Evolutionary conservation across 495 filamentous ascomycete species (phyloP), one percentile per base, ranked within the genome.

Genomic region (Thozetella sp.): DNA sequence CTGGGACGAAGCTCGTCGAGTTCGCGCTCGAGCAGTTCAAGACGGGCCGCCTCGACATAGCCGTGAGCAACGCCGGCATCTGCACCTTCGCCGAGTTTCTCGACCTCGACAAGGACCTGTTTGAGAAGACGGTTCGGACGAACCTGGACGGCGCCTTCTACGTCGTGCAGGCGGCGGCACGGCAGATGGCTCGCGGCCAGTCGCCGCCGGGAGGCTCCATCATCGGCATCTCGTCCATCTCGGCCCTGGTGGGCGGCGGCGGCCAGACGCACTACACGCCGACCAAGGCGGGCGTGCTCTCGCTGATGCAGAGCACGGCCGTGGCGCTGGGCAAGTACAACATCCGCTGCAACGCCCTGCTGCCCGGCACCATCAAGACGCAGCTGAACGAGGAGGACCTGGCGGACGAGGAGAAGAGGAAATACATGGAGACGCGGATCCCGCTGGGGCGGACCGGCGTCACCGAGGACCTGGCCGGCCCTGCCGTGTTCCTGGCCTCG

Each of bases 121-220:
- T 90, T 61, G 64, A 76, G 37, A 76, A 78, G 37, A 93, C 88
- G 0, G 76, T 96, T 22, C 75, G 81, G 12, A 93, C 89, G 25
- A 97, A 96, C 71, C 87, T 97, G 59, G 86, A 88, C 64, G 93
- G 93, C 26, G 88, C 92, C 6, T 97, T 96, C 80, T 93, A 91
- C 75, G 81, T 88, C 19, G 87, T 88, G 12, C 93, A 96, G 76
- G 91, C 92, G 0, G 93, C 92, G 0, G 92, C 90, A 0, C 82
- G 84, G 0, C 90, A 93, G 69, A 95, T 96, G 91, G 86, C 87
- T 0, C 67, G 69, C 3, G 23, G 54, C 2, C 88, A 93, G 59
- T 76, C 72, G 22, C 62, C 85, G 48, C 10, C 74, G 2, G 90
- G 92, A 25, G 93, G 93, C 11, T 86, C 83, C 30, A 95, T 97